Evolutionary conservation across 2,329 filamentous ascomycete genomes (phyloP).

Genomic region (Colletotrichum agaves): DNA sequence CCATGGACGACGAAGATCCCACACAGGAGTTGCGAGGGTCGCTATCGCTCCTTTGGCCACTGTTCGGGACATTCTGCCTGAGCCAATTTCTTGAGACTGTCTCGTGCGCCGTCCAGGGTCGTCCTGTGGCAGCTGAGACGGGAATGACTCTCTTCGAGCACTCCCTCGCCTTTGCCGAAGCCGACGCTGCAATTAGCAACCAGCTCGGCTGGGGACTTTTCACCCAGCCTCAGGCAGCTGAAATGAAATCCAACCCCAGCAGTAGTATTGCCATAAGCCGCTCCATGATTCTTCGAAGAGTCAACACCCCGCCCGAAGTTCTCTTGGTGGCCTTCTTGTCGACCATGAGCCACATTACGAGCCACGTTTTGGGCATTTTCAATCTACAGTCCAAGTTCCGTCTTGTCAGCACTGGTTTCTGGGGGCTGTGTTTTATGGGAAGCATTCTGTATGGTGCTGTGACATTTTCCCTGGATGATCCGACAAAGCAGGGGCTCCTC

Average conservation of each 20-base stretch:
- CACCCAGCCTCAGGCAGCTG: conserved; percentile 56
- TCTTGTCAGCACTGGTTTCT: conserved; percentile 88
- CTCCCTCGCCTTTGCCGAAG: conserved; percentile 94
- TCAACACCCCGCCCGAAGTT: conserved; percentile 91
- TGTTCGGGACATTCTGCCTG: conserved; percentile 75
- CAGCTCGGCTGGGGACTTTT: conserved; percentile 80
- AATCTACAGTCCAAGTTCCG: conserved; percentile 82
- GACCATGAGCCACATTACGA: conserved; percentile 86
- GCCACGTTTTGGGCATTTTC: conserved; percentile 83
- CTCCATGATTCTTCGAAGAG: conserved; percentile 77
- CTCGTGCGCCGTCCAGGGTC: conserved; percentile 87
- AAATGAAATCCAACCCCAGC: conserved; percentile 28
- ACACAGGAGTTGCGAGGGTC: conserved; percentile 76
- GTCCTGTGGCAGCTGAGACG: conserved; percentile 82
- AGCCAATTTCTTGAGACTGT: conserved; percentile 92
- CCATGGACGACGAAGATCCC: conserved; percentile 60
- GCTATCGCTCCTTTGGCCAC: conserved; percentile 78
- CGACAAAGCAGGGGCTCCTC: conserved; percentile 73
- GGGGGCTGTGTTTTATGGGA: conserved; percentile 90
- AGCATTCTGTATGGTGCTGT: conserved; percentile 83
- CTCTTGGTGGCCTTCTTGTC: conserved; percentile 89
- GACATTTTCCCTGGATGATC: conserved; percentile 69
- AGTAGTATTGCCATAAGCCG: conserved; percentile 62
- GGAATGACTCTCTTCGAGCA: conserved; percentile 98
- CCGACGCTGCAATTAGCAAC: conserved; percentile 86